These are phyloP conservation scores for Paraconiothyrium brasiliense DNA, from an alignment of 2,329 filamentous ascomycete genomes.

Conservation along the genomic window DNA sequence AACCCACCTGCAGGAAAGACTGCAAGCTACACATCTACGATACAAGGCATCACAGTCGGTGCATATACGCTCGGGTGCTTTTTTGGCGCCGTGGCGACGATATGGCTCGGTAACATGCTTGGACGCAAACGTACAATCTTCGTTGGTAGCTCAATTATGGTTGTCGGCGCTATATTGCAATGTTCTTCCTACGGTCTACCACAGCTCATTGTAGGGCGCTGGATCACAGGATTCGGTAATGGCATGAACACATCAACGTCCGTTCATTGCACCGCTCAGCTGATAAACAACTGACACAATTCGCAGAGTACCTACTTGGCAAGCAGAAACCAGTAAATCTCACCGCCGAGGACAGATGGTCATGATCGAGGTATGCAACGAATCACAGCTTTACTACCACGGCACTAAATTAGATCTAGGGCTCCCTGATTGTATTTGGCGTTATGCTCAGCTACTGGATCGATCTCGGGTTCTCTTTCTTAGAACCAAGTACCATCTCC, in stretches of 20 bases:
- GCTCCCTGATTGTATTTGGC: constrained; percentile 57
- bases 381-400: neutral
- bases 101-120: constrained; percentile 66
- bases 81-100: constrained; percentile 53
- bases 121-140: constrained; percentile 68
- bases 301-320: constrained; percentile 54
- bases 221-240: constrained; percentile 60
- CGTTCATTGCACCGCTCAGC: neutral
- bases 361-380: constrained; percentile 53
- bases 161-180: constrained; percentile 68
- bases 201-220: constrained; percentile 58
- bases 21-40: constrained; percentile 48
- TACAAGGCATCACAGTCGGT: constrained; percentile 54
- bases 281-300: neutral
- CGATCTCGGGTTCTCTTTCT: constrained; percentile 60
- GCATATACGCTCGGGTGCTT: constrained; percentile 56
- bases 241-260: constrained; percentile 50
- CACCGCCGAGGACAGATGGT: constrained; percentile 58
- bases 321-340: constrained; percentile 58
- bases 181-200: constrained; percentile 58
- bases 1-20: constrained; percentile 44
- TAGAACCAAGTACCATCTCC: constrained; percentile 53
- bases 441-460: constrained; percentile 55
- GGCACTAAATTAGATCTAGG: constrained; percentile 48
- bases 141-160: constrained; percentile 67